Base-by-base conservation (phyloP, 1,284 basidiomycete species). In the Earliella scabrosa region DNA sequence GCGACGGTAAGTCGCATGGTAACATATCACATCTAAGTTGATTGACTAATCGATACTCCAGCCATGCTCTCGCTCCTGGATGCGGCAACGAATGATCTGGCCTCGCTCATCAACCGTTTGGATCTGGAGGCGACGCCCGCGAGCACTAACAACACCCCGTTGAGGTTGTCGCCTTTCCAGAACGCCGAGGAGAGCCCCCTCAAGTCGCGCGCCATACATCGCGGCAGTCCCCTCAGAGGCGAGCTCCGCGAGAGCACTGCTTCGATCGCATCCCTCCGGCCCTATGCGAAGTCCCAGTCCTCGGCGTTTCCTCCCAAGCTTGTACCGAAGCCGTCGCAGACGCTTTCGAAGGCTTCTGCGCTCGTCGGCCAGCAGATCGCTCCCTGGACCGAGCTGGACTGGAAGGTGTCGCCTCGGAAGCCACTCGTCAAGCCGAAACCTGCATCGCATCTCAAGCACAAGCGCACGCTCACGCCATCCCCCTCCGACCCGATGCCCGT, bases 51-150 rank as follows among this genome's bases (percentile, higher is more conserved):
- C n/a, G 24, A 50, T 29, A n/a, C 56, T 52, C n/a, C 26, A 85
- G 89, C 80, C 54, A 82, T 82, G n/a, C 67, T 92, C 1, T 88
- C 84, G 0, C 80, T 90, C 20, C 71, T 92, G 20, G 87, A 87
- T 56, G 87, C 86, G 0, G 90, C 86, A 0, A 92, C 90, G 0
- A 84, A 90, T 50, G 90, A 92, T 41, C 77, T 93, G 2, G 90
- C 88, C 0, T 82, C 82, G 45, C 75, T 93, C 13, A 89, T 93
- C 70, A 88, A 86, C 60, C 80, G 81, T 20, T 76, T 92, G 23
- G 88, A 92, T 63, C 75, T 92, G 2, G 83, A 90, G 64, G 86
- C 87, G 3, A 90, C 90, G 0, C 90, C 89, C 0, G 74, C 56
- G 21, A 69, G 75, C 16, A 67, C 81, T 1, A 77, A 80, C 2